phyloP scores from a whole-genome alignment of 176 grass and related monocot species.

The Cenchrus purpureus region DNA sequence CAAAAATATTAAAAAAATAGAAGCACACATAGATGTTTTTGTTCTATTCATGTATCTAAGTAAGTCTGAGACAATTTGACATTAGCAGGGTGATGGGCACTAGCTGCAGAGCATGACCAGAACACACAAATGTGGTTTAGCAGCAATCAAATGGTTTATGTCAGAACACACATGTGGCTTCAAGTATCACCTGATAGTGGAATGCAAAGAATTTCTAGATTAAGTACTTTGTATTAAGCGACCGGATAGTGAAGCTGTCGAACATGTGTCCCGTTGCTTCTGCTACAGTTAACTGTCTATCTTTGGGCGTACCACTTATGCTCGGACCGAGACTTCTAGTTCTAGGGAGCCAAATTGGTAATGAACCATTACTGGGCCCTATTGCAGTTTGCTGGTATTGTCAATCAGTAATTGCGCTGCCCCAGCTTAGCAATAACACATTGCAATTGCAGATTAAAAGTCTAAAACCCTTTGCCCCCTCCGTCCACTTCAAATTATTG shows the following conservation, averaged over 20 bases:
- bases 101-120: neutral
- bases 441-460: neutral
- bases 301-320: neutral
- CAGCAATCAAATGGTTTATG: neutral
- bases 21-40: neutral
- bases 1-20: neutral
- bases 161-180: too few relatives aligned
- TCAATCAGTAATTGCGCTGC: neutral
- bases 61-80: neutral
- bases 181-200: neutral
- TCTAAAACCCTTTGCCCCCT: neutral
- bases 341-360: neutral
- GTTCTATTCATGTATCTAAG: neutral
- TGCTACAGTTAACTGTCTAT: neutral
- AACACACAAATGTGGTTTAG: neutral
- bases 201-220: neutral
- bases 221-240: neutral
- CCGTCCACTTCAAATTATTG: neutral
- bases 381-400: neutral
- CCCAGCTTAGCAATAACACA: neutral
- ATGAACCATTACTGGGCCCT: neutral
- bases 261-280: conserved; percentile 7
- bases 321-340: neutral
- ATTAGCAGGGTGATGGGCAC: neutral
- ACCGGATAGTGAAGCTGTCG: neutral